Percentiles rank a stretch among this genome's conserved stretches.
Evolutionary conservation across 768 basidiomycete genomes (phyloP).

Genomic region (Phlegmacium glaucopus): DNA sequence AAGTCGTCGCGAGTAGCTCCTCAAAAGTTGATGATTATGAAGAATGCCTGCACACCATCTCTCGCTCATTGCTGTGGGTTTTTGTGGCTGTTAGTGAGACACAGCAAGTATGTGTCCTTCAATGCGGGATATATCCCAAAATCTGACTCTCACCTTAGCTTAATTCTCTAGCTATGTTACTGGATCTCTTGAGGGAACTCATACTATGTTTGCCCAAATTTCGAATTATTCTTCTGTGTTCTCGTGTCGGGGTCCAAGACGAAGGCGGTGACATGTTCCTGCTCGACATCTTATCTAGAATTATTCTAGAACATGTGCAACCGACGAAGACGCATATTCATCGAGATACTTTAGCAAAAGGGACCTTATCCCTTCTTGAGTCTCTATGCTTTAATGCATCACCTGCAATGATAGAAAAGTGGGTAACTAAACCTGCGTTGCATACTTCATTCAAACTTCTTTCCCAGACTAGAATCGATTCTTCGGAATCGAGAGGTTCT

Average conservation of each 20-base stretch:
- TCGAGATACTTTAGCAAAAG: slow-evolving; percentile 33
- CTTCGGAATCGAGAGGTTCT: slow-evolving; percentile 39
- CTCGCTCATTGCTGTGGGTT: slow-evolving; percentile 37
- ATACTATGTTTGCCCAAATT: slow-evolving; percentile 48
- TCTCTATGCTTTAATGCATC: slow-evolving; percentile 46
- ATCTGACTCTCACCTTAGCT: slow-evolving; percentile 32
- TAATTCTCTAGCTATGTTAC: slow-evolving; percentile 42
- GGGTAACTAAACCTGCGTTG: slow-evolving; percentile 6
- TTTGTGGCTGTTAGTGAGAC: slow-evolving; percentile 31
- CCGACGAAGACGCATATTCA: slow-evolving; percentile 27
- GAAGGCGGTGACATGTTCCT: slow-evolving; percentile 27
- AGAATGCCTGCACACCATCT: slow-evolving; percentile 27
- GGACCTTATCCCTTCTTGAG: slow-evolving; percentile 49
- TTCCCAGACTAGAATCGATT: slow-evolving; percentile 35
- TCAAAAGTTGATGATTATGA: slow-evolving; percentile 28
- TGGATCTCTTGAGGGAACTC: slow-evolving; percentile 50
- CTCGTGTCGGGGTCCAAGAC: slow-evolving; percentile 11
- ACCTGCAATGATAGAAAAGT: slow-evolving; percentile 40
- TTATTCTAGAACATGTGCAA: slow-evolving; percentile 38
- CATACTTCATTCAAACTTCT: slow-evolving; percentile 1
- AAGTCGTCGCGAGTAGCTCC: slow-evolving; percentile 38
- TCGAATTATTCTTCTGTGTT: slow-evolving; percentile 32
- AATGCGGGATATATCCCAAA: slow-evolving; percentile 5
- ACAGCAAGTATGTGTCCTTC: slow-evolving; percentile 36
- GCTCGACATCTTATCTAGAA: slow-evolving; percentile 34